Evolutionary conservation across 2,329 filamentous ascomycete species (phyloP), one percentile per base, ranked within the genome.

Genomic region (Ophiostoma sp.): DNA sequence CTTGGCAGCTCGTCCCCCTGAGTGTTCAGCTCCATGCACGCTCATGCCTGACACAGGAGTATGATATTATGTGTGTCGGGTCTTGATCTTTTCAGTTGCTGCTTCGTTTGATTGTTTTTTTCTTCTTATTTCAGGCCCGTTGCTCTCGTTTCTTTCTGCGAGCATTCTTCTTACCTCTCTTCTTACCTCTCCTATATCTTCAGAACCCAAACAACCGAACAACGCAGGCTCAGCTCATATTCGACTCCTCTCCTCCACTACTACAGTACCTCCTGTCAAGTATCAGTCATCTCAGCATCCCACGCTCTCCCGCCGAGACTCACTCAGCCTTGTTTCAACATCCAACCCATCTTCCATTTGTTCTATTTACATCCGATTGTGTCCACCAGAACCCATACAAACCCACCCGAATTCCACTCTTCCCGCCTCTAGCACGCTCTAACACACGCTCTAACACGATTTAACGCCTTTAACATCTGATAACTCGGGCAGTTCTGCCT

Each of bases 301-400:
- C 52, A 57, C 57, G 27, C 27, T 15, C 10, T 17, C 57, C 57
- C 44, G 20, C 44, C 44, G 27, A 31, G 27, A 31, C 44, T 7
- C 3, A n/a, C 57, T 62, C 57, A 62, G 57, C 57, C 57, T 62
- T 62, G 27, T 33, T 35, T 62, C 52, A 57, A 62, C 27, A 20
- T 62, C 57, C 4, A 57, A 11, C n/a, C 17, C 52, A 27, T 57
- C 27, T 57, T 57, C 52, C 52, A 57, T 57, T 57, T 57, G 11
- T 20, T 57, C 23, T 57, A 27, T 57, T 57, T 33, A 62, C 27
- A 62, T 17, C 27, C 27, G 10, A 27, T 27, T 57, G 52, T 57
- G 57, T 4, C 57, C 57, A 62, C 27, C 57, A 17, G 27, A 62
- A 17, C 57, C 52, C 52, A 57, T 27, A 8, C 8, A 27, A 27